Evolutionary conservation across 1,284 basidiomycete genomes (phyloP), one percentile per base, ranked within the genome.

Genomic region (Ceratobasidium sp.): DNA sequence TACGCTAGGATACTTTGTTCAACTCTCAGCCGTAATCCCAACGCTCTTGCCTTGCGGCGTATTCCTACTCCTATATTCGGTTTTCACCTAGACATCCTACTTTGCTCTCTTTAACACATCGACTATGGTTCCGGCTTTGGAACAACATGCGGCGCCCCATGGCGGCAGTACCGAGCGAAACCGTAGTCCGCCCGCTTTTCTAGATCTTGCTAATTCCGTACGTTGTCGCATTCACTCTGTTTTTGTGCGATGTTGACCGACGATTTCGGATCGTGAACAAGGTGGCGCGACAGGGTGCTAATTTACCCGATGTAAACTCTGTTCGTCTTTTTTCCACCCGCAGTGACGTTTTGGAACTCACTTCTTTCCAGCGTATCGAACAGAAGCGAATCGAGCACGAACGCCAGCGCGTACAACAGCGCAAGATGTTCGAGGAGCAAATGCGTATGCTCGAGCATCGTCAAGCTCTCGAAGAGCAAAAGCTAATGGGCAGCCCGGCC

Each of bases 381-480:
- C 88, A 95, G 82, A 97, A 96, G 85, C 93, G 95, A 82, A 86
- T 94, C 80, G 95, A 97, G 84, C 95, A 97, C 83, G 95, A 97
- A 85, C 82, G 93, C 77, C 94, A 96, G 85, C 94, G 96, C 81
- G 86, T 87, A 62, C 85, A 94, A 77, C 96, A 97, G 84, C 92
- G 95, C 83, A 94, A 92, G 85, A 86, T 94, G 82, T 97, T 98
- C 83, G 96, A 97, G 85, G 94, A 96, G 81, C 95, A 97, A 85
- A 97, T 97, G 93, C 91, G 92, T 75, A 92, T 89, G 80, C 89
- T 98, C 79, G 96, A 98, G 85, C 94, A 95, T 81, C 93, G 96
- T 84, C 96, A 98, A 85, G 92, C 92, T 23, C 93, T 86, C 27
- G 86, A 95, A 83, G 88, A 88, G 80, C 81, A 81, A 55, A 94